These are phyloP conservation scores for Nelumbo lutea DNA, from an alignment of 164 flowering plant genomes.

Conservation along the genomic window DNA sequence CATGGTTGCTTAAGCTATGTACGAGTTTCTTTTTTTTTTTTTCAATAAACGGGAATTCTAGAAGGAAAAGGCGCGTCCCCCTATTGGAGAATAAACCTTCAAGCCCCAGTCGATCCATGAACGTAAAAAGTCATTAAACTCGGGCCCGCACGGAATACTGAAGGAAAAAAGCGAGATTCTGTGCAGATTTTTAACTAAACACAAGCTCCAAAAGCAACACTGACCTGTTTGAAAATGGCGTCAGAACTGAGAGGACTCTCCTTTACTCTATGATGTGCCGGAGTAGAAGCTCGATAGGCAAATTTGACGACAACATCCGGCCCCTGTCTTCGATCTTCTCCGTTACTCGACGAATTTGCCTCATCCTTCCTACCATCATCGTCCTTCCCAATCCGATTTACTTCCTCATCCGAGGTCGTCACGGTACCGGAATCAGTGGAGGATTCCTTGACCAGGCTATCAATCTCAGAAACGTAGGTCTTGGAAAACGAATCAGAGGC, in stretches of 20 bases:
- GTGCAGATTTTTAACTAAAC: not conserved
- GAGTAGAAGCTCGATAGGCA: conserved; percentile 57
- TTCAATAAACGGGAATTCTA: too few species aligned
- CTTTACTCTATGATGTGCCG: conserved; percentile 66
- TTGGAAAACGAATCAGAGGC: not conserved
- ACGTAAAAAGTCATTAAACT: not conserved
- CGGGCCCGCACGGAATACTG: not conserved
- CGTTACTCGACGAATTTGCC: conserved; percentile 4
- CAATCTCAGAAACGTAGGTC: conserved; percentile 8
- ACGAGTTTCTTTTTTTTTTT: too few species aligned
- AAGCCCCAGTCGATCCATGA: not conserved
- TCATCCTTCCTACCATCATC: conserved; percentile 8
- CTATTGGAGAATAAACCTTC: too few species aligned
- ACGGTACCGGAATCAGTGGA: conserved; percentile 2
- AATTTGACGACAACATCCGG: conserved; percentile 25
- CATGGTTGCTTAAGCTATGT: too few species aligned
- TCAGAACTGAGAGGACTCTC: conserved; percentile 95
- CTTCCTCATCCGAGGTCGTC: conserved; percentile 5
- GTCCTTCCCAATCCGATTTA: conserved; percentile 6
- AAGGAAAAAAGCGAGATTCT: not conserved
- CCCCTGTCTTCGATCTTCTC: conserved; percentile 6
- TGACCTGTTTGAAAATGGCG: conserved; percentile 82
- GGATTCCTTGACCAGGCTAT: not conserved
- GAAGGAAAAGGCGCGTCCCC: too few species aligned
- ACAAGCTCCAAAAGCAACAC: not conserved